Base-by-base conservation (phyloP, 2,329 filamentous ascomycete species). In the Claviceps purpurea region DNA sequence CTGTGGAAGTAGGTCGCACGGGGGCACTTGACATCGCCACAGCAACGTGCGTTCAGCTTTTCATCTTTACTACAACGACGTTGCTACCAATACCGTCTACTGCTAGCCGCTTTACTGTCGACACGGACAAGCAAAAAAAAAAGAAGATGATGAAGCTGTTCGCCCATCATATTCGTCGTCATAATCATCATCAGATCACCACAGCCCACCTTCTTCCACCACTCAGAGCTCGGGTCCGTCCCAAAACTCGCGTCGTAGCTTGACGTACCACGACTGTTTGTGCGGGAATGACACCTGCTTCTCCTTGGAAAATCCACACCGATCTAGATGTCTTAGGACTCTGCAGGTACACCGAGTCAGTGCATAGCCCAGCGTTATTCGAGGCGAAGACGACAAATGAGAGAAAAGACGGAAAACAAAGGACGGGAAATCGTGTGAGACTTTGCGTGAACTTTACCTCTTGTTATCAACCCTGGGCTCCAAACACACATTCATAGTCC, bases 391-490 rank as follows among this genome's bases (percentile, higher is more conserved):
- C 14, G 3, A 16, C 34, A 39, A 47, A 47, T 14, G 20, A 48
- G 16, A n/a, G 11, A 2, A 0, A 8, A 26, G 11, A 42, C 2
- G n/a, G 22, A 14, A 11, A 10, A 26, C 11, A 22, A 26, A 43
- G 14, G n/a, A 47, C 5, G n/a, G 3, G 26, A 37, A 20, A 46
- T 6, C 1, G 18, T n/a, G 7, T 6, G 18, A 38, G 30, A n/a
- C 1, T 18, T 1, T 34, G 30, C 8, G 10, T 3, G 37, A 3
- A 4, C 57, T 82, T 68, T 66, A 95, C 91, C 87, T 90, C 52
- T 76, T 72, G 65, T 98, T 97, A 65, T 98, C 93, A 13, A 97
- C 77, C 63, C 93, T 79, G 2, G 93, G 93, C 70, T 98, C 93
- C 60, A 97, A 69, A 64, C 88, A 84, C 22, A 97, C 78, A 50